Evolutionary conservation across 2,329 filamentous ascomycete species (phyloP).

Genomic region (Colletotrichum liriopes): DNA sequence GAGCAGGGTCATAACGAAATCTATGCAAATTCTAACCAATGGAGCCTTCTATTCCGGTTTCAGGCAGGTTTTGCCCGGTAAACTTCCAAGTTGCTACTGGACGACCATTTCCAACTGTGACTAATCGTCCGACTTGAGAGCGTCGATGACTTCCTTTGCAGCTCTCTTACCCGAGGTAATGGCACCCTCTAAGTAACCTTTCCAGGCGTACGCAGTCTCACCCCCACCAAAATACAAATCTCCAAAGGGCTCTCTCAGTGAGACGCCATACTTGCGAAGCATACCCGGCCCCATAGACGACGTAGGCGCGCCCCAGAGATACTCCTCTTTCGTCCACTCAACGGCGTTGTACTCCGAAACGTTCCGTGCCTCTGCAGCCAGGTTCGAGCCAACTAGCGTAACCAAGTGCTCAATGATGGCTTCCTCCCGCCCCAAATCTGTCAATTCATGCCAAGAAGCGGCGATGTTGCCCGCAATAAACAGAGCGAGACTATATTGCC

Average conservation of each 20-base stretch:
- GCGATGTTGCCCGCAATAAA: conserved; percentile 54
- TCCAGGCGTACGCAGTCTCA: conserved; percentile 47
- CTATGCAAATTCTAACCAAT: too few species aligned
- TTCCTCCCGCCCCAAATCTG: conserved; percentile 30
- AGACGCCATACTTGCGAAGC: conserved; percentile 28
- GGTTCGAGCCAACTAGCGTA: conserved; percentile 37
- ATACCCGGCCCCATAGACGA: conserved; percentile 31
- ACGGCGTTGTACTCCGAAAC: conserved; percentile 38
- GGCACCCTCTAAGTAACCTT: conserved; percentile 49
- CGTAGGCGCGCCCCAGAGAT: conserved; percentile 42
- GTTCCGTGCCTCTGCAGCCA: conserved; percentile 34
- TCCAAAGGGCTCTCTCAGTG: conserved; percentile 50
- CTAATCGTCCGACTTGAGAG: neutral
- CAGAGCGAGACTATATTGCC: conserved; percentile 48
- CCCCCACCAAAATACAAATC: conserved; percentile 49
- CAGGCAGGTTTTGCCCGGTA: neutral
- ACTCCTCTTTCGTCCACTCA: conserved; percentile 45
- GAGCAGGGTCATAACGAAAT: too few species aligned
- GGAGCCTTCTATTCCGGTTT: too few species aligned
- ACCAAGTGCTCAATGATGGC: conserved; percentile 44
- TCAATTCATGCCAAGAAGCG: conserved; percentile 46
- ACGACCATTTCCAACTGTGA: neutral
- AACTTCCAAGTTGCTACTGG: neutral
- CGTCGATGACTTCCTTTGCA: conserved; percentile 21
- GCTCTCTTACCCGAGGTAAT: conserved; percentile 44